Percentiles rank a stretch among this genome's conserved stretches.
Evolutionary conservation across 176 grass and related monocot species (phyloP).

Genomic region (Ampelocalamus luodianensis): DNA sequence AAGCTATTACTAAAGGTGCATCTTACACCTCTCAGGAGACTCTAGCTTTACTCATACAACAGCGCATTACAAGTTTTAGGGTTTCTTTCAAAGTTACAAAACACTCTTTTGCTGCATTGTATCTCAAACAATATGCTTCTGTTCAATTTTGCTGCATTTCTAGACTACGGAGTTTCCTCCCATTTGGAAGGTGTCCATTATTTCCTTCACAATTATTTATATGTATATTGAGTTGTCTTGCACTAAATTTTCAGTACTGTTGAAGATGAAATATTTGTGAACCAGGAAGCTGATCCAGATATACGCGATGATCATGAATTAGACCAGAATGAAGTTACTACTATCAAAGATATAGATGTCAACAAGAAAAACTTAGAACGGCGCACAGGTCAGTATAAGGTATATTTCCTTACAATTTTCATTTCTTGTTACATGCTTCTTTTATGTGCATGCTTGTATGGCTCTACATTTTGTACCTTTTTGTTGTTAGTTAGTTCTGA

Average conservation of each 20-base stretch:
- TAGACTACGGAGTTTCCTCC: too few species aligned
- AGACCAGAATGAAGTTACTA: constrained; percentile 71
- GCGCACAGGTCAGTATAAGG: constrained; percentile 81
- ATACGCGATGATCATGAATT: constrained; percentile 89
- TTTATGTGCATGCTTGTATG: constrained; percentile 11
- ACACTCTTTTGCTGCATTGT: too few species aligned
- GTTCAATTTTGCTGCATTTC: too few species aligned
- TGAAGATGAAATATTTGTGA: constrained; percentile 90
- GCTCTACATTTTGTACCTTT: background rate
- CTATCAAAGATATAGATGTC: constrained; percentile 89
- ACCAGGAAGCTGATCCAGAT: constrained; percentile 80
- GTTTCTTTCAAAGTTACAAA: too few species aligned
- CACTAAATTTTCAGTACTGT: constrained; percentile 73
- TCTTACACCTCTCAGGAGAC: too few species aligned
- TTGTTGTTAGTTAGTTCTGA: background rate
- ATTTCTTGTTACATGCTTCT: constrained; percentile 12
- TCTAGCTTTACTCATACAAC: too few species aligned
- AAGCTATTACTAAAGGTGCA: too few species aligned
- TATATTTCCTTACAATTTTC: constrained; percentile 44
- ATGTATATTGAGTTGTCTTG: constrained; percentile 15
- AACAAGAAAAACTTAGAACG: constrained; percentile 85
- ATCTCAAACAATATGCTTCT: too few species aligned
- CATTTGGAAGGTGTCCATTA: too few species aligned
- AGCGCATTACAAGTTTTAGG: too few species aligned
- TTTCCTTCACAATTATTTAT: constrained; percentile 25